These are phyloP conservation scores for Meyerozyma carpophila DNA, from an alignment of 1,139 yeast species.

Conservation along the genomic window DNA sequence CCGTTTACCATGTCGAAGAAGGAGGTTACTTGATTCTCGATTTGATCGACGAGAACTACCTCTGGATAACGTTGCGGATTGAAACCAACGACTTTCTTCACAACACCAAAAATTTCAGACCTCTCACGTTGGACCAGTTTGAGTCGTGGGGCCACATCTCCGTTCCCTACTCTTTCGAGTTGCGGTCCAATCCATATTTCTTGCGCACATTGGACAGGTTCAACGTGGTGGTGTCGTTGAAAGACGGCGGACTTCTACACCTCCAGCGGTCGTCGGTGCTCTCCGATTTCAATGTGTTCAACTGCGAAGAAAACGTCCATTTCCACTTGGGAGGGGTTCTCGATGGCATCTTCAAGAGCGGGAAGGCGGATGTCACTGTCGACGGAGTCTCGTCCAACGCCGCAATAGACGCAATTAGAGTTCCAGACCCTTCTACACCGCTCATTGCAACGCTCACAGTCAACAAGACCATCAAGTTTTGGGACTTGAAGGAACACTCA, in stretches of 20 bases:
- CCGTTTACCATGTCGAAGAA: conserved; percentile 17
- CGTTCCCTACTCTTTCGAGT: conserved; percentile 70
- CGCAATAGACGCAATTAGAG: conserved; percentile 23
- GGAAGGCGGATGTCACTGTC: conserved; percentile 12
- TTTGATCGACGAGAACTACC: conserved; percentile 15
- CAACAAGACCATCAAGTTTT: conserved; percentile 7
- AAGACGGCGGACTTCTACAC: conserved; percentile 68
- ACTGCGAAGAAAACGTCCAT: conserved; percentile 40
- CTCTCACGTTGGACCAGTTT: conserved; percentile 24
- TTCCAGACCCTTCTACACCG: conserved; percentile 2
- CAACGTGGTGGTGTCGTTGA: conserved; percentile 50
- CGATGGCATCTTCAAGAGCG: conserved; percentile 6
- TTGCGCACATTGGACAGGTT: conserved; percentile 41
- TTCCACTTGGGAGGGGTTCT: conserved; percentile 6
- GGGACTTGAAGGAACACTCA: conserved; percentile 7
- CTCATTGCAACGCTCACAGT: conserved; percentile 8
- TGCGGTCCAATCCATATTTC: conserved; percentile 52
- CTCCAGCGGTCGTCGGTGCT: conserved; percentile 34
- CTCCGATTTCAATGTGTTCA: conserved; percentile 41
- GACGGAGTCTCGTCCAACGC: conserved; percentile 29
- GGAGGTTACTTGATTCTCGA: conserved; percentile 16
- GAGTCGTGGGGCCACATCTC: conserved; percentile 58
- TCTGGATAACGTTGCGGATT: conserved; percentile 10
- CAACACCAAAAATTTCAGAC: conserved; percentile 5
- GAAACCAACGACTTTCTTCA: conserved; percentile 13